Base-by-base conservation (phyloP, 441 rosid species). In the Mallotus repandus region DNA sequence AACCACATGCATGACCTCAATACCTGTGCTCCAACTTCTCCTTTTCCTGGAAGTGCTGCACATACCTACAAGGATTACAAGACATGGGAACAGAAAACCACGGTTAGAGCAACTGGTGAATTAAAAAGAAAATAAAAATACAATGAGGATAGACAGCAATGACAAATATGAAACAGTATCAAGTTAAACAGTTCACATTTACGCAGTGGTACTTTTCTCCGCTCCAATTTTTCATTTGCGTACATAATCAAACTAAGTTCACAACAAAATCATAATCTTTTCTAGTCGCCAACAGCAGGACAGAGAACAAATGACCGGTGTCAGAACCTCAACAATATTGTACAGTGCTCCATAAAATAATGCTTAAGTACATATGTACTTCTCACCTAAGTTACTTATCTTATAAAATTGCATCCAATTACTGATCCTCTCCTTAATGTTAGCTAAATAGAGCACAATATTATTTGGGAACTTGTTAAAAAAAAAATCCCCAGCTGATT, bases 21-120 rank as follows among this genome's bases (percentile, higher is more conserved):
- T 82, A 91, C 83, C 97, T 88, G 81, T 95, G 97, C 54, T 79
- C 87, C 80, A 90, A 45, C 85, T 95, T 95, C 89, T 95, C 99
- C 76, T 89, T 88, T 76, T 93, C 98, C 88, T 85, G 11, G 84
- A 68, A 93, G 50, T 82, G 45, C 74, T 91, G 88, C 73, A 87
- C 99, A 78, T 93, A 92, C 77, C 99, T 95, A 86, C 81, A 84
- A 25, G 61, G 57, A 67, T 38, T 80, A 49, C 53, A 56, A 49
- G 21, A 61, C 49, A 66, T 1, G 52, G 3, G 18, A 29, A 32
- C 12, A 19, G 25, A 16, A 25, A 5, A 58, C 35, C 68, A 1
- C 15, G 7, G 9, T 61, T 59, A 56, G 41, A 46, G 25, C 18
- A 56, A 54, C 15, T 46, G 35, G 19, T n/a, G 18, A n/a, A 6